A percentile compares a stretch with the other conserved stretches of the same genome.
Evolutionary conservation across 257 asterid species (phyloP).

Genomic region (Solanum phureja): DNA sequence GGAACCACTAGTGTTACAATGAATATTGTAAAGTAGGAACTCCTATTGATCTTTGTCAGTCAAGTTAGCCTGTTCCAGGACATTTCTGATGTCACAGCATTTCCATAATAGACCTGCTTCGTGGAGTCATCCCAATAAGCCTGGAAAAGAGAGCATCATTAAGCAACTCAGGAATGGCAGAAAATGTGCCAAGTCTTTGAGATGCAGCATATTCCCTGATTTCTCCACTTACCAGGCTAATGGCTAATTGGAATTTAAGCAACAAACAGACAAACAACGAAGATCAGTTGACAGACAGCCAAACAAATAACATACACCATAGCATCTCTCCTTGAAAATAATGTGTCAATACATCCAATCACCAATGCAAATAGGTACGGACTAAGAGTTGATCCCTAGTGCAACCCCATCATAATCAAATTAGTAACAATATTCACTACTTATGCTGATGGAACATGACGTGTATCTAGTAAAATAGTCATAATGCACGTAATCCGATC

Average conservation of each 20-base stretch:
- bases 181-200: not conserved
- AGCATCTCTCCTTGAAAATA: not conserved
- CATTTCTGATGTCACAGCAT: constrained; percentile 57
- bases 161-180: not conserved
- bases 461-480: not conserved
- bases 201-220: not conserved
- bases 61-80: constrained; percentile 58
- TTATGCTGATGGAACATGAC: not conserved
- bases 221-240: not conserved
- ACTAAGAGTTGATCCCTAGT: not conserved
- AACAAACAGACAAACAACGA: not conserved
- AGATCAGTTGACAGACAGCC: not conserved
- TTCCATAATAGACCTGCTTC: constrained; percentile 66
- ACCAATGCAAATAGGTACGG: not conserved
- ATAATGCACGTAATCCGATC: not conserved
- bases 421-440: not conserved
- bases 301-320: not conserved
- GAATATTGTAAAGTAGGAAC: not conserved
- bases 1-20: not conserved
- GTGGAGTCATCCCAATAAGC: constrained; percentile 76
- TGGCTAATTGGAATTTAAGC: not conserved
- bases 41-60: constrained; percentile 1
- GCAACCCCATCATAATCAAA: not conserved
- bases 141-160: constrained; percentile 17
- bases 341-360: not conserved